These are phyloP conservation scores for Inga leiocalycina DNA, from an alignment of 306 rosid genomes.

Conservation along the genomic window DNA sequence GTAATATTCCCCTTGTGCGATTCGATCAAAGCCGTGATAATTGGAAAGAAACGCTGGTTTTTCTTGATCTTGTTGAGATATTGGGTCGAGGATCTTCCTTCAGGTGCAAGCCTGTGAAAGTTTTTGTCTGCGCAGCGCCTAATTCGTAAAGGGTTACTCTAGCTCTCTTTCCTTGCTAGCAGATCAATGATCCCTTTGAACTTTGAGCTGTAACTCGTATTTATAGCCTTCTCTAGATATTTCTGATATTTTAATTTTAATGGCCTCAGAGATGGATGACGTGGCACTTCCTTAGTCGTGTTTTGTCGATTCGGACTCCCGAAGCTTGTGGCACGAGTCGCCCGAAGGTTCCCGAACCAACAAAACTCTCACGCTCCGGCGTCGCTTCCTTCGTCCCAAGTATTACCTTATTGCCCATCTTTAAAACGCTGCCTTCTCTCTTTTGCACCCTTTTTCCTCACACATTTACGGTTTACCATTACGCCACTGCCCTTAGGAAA, in stretches of 20 bases:
- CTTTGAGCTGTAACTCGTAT: slow-evolving; percentile 23
- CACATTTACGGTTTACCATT: slow-evolving; percentile 6
- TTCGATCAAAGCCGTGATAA: background rate
- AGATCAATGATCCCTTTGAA: slow-evolving; percentile 8
- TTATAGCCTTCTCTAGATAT: slow-evolving; percentile 83
- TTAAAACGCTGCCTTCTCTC: background rate
- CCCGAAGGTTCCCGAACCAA: slow-evolving; percentile 63
- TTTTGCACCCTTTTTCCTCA: background rate
- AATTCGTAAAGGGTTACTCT: background rate
- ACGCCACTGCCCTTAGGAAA: slow-evolving; percentile 20
- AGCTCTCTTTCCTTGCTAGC: background rate
- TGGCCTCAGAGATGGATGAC: slow-evolving; percentile 23
- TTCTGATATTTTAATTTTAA: slow-evolving; percentile 45
- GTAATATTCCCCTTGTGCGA: background rate
- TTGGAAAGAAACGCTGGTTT: background rate
- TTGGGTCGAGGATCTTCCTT: background rate
- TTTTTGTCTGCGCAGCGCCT: background rate
- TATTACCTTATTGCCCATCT: background rate
- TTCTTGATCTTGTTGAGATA: background rate
- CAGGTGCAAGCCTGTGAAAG: background rate
- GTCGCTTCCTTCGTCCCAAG: slow-evolving; percentile 21
- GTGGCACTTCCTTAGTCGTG: slow-evolving; percentile 54
- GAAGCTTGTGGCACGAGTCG: slow-evolving; percentile 43
- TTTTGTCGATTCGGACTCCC: slow-evolving; percentile 36
- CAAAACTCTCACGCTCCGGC: background rate